These are phyloP conservation scores for Macrolepiota albuminosa DNA, from an alignment of 768 basidiomycete species.

Conservation along the genomic window DNA sequence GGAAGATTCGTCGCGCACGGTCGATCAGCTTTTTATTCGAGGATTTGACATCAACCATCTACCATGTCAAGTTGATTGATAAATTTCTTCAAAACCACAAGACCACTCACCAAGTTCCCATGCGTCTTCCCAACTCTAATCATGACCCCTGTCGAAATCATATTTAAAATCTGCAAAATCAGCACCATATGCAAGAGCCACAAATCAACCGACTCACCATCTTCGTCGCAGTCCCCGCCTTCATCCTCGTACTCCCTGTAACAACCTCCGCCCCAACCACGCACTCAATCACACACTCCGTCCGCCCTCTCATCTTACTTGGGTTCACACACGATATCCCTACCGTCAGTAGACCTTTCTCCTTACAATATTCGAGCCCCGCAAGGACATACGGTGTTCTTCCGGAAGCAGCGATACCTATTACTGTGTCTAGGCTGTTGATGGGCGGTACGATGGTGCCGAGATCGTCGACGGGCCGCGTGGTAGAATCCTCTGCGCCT, in stretches of 20 bases:
- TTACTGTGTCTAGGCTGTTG: constrained; percentile 21
- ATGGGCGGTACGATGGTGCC: constrained; percentile 19
- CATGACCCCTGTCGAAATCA: constrained; percentile 31
- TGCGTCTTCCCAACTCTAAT: constrained; percentile 30
- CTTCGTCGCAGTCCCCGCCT: constrained; percentile 34
- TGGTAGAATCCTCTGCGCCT: constrained; percentile 28
- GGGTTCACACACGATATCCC: constrained; percentile 25
- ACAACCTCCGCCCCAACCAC: constrained; percentile 27
- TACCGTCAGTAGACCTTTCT: constrained; percentile 22
- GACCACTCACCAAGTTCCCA: constrained; percentile 25
- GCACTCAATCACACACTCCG: constrained; percentile 24
- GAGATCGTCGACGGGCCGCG: constrained; percentile 22
- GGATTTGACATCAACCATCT: constrained; percentile 32
- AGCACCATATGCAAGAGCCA: neutral
- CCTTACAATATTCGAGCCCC: constrained; percentile 22
- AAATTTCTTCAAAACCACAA: neutral
- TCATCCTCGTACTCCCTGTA: constrained; percentile 30
- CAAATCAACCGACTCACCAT: constrained; percentile 17
- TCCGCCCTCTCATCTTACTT: constrained; percentile 21
- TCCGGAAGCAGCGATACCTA: constrained; percentile 30
- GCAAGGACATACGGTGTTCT: constrained; percentile 32
- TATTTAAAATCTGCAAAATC: constrained; percentile 25
- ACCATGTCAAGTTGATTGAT: neutral
- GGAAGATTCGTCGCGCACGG: constrained; percentile 26
- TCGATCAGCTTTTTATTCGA: constrained; percentile 26